Base-by-base conservation (phyloP, 768 basidiomycete species). In the Lentinula sp. region DNA sequence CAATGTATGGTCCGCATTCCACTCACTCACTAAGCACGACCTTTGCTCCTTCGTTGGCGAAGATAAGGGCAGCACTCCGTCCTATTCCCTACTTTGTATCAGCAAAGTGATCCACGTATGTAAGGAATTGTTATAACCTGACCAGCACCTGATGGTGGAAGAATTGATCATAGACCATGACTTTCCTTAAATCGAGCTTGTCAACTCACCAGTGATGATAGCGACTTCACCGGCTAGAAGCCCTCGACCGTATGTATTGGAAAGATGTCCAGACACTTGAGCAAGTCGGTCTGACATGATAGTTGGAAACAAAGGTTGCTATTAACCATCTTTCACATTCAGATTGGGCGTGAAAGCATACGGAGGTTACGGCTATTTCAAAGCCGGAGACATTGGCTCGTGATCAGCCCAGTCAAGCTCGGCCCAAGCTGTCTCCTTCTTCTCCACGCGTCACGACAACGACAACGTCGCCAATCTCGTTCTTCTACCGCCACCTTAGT, bases 1-100 rank as follows among this genome's bases (percentile, higher is more conserved):
- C 52, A 50, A 23, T 12, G 5, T 23, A 9, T 5, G 10, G n/a
- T 41, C 23, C 18, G 18, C 10, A 36, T 33, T 32, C 58, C 33
- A 63, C 58, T 59, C 32, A 92, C 87, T 94, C 92, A 80, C 86
- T 85, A 55, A 88, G 86, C 65, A 94, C 90, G 55, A 94, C 85
- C 69, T 89, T 93, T 15, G 92, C 91, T 16, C 92, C 92, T 69
- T 94, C 92, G 63, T 85, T 85, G 4, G 91, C 88, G 66, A 92
- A 93, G 45, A 91, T 77, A 36, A 93, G 74, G 1, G 92, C 92
- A 42, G 82, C 79, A 35, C 86, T 84, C 50, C 81, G 81, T 3
- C 92, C 92, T 61, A 94, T 94, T 64, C 91, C 92, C 85, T 93
- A 66, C 13, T 28, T 45, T 52, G 0, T 16, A 41, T 32, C 59